Conservation (phyloP, 768 basidiomycete genomes). For the Russula brevipes region DNA sequence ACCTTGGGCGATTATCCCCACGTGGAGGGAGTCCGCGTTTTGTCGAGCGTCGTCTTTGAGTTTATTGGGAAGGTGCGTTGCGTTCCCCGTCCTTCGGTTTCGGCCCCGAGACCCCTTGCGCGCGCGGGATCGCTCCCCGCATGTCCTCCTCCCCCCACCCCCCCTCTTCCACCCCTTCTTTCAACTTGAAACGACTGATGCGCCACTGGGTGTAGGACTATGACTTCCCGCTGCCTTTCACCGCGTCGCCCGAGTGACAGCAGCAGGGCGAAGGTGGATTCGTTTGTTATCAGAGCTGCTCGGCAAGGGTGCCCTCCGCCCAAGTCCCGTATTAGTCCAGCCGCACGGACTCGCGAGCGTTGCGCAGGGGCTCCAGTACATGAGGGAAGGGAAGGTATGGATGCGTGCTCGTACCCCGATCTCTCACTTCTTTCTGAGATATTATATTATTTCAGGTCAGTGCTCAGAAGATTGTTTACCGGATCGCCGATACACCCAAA, state of each 20-base stretch:
- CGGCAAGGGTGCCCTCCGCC: slow-evolving; percentile 11
- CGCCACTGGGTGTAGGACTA: not conserved
- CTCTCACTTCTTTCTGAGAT: not conserved
- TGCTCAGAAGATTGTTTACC: slow-evolving; percentile 18
- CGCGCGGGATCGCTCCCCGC: too few relatives aligned
- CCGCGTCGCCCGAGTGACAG: slow-evolving; percentile 1
- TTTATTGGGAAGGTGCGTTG: slow-evolving; percentile 15
- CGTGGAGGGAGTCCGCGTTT: not conserved
- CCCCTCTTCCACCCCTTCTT: not conserved
- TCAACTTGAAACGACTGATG: not conserved
- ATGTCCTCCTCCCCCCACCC: too few relatives aligned
- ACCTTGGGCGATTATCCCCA: not conserved
- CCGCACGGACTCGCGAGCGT: slow-evolving; percentile 21
- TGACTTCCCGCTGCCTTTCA: slow-evolving; percentile 9
- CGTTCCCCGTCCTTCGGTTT: too few relatives aligned
- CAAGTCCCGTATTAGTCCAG: slow-evolving; percentile 11
- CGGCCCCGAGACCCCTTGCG: too few relatives aligned
- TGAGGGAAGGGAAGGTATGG: slow-evolving; percentile 22
- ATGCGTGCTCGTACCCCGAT: not conserved
- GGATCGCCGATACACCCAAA: slow-evolving; percentile 16
- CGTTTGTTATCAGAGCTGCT: slow-evolving; percentile 14
- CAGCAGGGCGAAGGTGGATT: not conserved
- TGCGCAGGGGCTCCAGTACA: slow-evolving; percentile 16
- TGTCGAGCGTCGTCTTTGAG: not conserved
- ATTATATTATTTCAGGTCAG: slow-evolving; percentile 8